phyloP scores from a whole-genome alignment of 2,329 filamentous ascomycete species.

The Achaetomium macrosporum region DNA sequence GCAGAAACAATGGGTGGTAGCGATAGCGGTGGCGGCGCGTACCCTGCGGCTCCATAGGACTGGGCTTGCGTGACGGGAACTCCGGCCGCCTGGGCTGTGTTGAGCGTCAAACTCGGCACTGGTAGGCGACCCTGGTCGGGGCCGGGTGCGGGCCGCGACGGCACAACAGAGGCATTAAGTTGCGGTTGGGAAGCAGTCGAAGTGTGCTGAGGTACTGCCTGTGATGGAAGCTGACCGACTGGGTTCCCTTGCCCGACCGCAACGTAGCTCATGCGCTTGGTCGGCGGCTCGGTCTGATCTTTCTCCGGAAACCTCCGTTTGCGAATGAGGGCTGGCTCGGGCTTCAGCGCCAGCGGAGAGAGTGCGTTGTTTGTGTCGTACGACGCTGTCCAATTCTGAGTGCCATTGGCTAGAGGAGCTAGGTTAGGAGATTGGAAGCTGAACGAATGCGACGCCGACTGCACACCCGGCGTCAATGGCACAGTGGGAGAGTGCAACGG shows the following conservation, averaged over 20 bases:
- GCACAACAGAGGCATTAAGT: neutral
- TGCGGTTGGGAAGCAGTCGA: neutral
- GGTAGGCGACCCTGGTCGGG: slow-evolving; percentile 49
- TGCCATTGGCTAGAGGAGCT: slow-evolving; percentile 23
- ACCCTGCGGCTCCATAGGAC: slow-evolving; percentile 35
- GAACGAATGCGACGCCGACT: slow-evolving; percentile 32
- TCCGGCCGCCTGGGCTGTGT: slow-evolving; percentile 38
- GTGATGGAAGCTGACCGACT: slow-evolving; percentile 18
- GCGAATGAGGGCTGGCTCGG: slow-evolving; percentile 32
- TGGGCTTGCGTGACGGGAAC: slow-evolving; percentile 16
- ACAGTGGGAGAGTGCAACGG: slow-evolving; percentile 46
- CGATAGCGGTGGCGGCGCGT: slow-evolving; percentile 44
- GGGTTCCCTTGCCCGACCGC: slow-evolving; percentile 8
- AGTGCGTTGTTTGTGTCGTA: slow-evolving; percentile 27
- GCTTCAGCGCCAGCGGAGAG: slow-evolving; percentile 46
- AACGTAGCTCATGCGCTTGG: slow-evolving; percentile 37
- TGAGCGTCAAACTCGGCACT: slow-evolving; percentile 64
- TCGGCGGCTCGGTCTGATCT: slow-evolving; percentile 47
- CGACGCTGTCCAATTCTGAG: slow-evolving; percentile 33
- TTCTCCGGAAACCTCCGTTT: slow-evolving; percentile 47
- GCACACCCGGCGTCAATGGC: slow-evolving; percentile 29
- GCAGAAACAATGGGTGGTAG: slow-evolving; percentile 56
- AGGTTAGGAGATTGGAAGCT: slow-evolving; percentile 38
- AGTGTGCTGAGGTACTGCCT: slow-evolving; percentile 10
- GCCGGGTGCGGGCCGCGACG: slow-evolving; percentile 39